Evolutionary conservation across 306 rosid genomes (phyloP), one percentile per base, ranked within the genome.

Genomic region (Vigna angularis): DNA sequence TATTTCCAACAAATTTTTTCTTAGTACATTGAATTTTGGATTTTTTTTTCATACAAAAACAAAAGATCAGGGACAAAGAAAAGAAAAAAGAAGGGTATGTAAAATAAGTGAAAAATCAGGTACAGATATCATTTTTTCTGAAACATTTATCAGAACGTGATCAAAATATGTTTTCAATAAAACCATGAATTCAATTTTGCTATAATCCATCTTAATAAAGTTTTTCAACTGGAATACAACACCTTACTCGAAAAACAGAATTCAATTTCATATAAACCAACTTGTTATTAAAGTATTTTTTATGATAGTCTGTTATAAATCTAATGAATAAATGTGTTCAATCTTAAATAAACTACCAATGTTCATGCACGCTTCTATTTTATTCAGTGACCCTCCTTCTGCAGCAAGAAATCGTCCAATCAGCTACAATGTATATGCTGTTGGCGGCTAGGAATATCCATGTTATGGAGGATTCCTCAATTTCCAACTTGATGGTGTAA

Each of bases 371-470:
- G 3, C 32, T 66, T 20, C 3, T 42, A 66, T 66, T 66, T 18
- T 66, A 66, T 34, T 40, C 51, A 66, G 22, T 66, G 32, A 40
- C 50, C 3, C 49, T 42, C n/a, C 14, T 38, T 10, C 18, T 20
- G 34, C 16, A 40, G 42, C 16, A 42, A 11, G 5, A 67, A 81
- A 77, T 55, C 58, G 14, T 81, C 85, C 84, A 74, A 75, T 85
- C 58, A 79, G 0, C 42, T 55, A 34, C n/a, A 5, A 26, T 75
- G 32, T 70, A 55, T 79, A 56, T 85, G 88, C 82, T 70, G 56
- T 44, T 74, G 84, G 67, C 70, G 79, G 65, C 84, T 77, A 40
- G 74, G 85, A 81, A 84, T 84, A 81, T 81, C 70, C 85, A 48
- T 68, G 78, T 32, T 24, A 42, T 56, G 53, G 71, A 70, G 34